These are phyloP conservation scores for Xylaria castorea DNA, from an alignment of 495 filamentous ascomycete genomes.

Conservation along the genomic window DNA sequence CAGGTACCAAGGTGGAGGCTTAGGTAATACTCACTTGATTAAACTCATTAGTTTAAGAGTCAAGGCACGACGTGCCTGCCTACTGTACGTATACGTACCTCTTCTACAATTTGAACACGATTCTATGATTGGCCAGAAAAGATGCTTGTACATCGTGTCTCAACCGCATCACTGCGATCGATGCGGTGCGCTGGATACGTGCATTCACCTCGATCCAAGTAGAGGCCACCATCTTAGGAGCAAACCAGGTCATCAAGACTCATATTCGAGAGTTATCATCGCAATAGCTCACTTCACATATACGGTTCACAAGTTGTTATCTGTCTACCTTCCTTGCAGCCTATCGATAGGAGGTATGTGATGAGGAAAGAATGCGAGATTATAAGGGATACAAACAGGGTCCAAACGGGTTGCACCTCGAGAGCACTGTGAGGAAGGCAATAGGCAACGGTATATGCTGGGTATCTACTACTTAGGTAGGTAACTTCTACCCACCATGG, in stretches of 20 bases:
- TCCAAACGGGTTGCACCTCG: neutral
- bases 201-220: conserved; percentile 28
- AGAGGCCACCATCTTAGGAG: conserved; percentile 1
- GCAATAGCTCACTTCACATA: neutral
- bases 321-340: neutral
- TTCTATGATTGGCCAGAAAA: conserved; percentile 14
- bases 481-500: neutral
- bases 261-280: neutral
- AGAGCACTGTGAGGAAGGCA: neutral
- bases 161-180: conserved; percentile 18
- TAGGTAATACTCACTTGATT: neutral
- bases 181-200: conserved; percentile 24
- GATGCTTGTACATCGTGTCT: conserved; percentile 17
- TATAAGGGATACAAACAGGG: neutral
- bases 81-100: neutral
- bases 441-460: neutral
- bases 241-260: conserved; percentile 17
- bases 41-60: neutral
- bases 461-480: no score
- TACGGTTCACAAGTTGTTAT: neutral
- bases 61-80: neutral
- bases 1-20: neutral
- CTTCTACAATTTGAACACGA: neutral
- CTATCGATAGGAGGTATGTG: neutral
- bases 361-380: neutral